Evolutionary conservation across 2,329 filamentous ascomycete species (phyloP), one percentile per base, ranked within the genome.

Genomic region (Fusarium xylarioides): DNA sequence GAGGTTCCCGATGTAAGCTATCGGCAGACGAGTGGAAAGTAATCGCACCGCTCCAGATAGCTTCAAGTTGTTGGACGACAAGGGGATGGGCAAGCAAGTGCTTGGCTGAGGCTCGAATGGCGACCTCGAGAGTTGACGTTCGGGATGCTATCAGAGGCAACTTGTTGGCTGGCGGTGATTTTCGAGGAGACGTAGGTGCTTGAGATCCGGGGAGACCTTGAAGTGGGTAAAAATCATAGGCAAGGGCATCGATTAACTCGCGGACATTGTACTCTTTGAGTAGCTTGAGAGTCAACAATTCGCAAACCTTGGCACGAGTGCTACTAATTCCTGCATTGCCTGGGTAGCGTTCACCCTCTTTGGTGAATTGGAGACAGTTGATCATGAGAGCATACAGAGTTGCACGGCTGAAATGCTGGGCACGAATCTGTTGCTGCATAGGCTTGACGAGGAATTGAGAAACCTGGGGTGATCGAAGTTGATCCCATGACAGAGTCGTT

Each of bases 371-470:
- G 62, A 98, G 86, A 79, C 94, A 97, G 79, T 98, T 98, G 54
- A 95, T 94, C 88, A 98, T 92, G 75, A 98, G 85, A 5, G 95
- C 94, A 83, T 97, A 98, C 42, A 98, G 82, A 0, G 95, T 96
- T 15, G 93, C 95, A 53, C 93, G 89, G 35, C 92, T 95, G 81
- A 97, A 95, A 82, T 97, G 93, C 57, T 93, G 90, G 21, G 90
- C 87, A 68, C 92, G 91, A 71, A 98, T 95, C 81, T 95, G 92
- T 80, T 96, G 93, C 82, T 96, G 94, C 85, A 98, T 96, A 5
- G 95, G 95, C 85, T 98, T 98, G 79, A 98, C 89, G 40, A 98
- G 88, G 80, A 98, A 98, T 80, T 97, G 95, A 21, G 95, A 97
- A 63, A 98, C 92, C 80, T 98, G 95, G 7, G 95, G 95, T n/a